Evolutionary conservation across 176 grass and related monocot species (phyloP), one percentile per base, ranked within the genome.

Genomic region (Triticum dicoccoides): DNA sequence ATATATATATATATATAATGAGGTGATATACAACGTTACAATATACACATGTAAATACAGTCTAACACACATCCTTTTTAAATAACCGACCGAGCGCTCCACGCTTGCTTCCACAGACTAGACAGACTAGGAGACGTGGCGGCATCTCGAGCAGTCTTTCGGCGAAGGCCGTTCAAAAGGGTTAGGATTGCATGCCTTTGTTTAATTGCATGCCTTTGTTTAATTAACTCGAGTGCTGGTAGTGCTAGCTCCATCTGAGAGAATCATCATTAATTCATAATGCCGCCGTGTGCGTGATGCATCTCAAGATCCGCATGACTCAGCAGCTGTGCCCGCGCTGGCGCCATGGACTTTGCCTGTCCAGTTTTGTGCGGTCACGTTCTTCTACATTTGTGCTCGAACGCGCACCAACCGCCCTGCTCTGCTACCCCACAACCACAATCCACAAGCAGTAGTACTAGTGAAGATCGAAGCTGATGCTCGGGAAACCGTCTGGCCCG

Each of bases 351-450:
- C 1, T 8, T 15, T 45, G 69, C 69, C 9, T 21, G 5, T 6
- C 74, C 64, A 61, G 58, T 76, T 65, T 80, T 75, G 52, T 56
- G 49, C 61, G 6, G 20, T 21, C 38, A 61, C 25, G 20, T 35
- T 79, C 34, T 85, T 67, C 34, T 76, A 59, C 77, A 62, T 82
- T 69, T 85, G 77, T 51, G 62, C 61, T 59, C 70, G 25, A 17
- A 0, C 44, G 62, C 62, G 17, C 39, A 83, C 51, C 77, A 89
- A 45, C 88, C 14, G 62, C 37, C 3, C 8, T 3, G 34, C 32
- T 1, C 33, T 4, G 20, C 18, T 45, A 25, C 70, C 61, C 37
- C 61, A 6, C 49, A 17, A 5, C 14, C 15, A 51, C 38, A 39
- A 32, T 32, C 32, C 32, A 32, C 3, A 32, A 41, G 38, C 2